phyloP scores from a whole-genome alignment of 2,329 filamentous ascomycete species.

The Myriosclerotinia scirpicola region DNA sequence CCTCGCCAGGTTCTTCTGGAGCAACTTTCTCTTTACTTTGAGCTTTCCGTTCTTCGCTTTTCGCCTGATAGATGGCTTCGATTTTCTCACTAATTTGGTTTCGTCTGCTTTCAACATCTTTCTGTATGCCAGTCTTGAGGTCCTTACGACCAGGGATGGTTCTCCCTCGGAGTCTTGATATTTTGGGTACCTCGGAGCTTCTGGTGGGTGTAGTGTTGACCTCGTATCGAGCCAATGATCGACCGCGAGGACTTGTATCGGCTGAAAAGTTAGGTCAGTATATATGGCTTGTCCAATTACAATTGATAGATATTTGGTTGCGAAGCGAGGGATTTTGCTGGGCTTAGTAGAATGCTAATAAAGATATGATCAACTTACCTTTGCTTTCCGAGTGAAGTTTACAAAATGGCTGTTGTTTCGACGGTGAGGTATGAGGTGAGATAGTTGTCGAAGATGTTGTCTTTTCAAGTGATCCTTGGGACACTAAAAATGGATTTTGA shows the following conservation, averaged over 20 bases:
- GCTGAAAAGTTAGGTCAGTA: not conserved
- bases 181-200: not conserved
- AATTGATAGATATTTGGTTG: not conserved
- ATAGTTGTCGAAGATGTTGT: slow-evolving; percentile 12
- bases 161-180: slow-evolving; percentile 10
- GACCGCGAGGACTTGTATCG: not conserved
- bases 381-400: slow-evolving; percentile 1
- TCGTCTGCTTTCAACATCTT: slow-evolving; percentile 9
- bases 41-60: slow-evolving; percentile 27
- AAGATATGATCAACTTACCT: not conserved
- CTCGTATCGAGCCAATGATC: slow-evolving; percentile 20
- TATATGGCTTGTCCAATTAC: not conserved
- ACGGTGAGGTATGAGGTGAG: slow-evolving; percentile 19
- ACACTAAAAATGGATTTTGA: slow-evolving; percentile 21
- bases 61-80: slow-evolving; percentile 32
- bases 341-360: too few relatives aligned
- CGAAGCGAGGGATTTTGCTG: too few relatives aligned
- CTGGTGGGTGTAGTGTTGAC: slow-evolving; percentile 16
- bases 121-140: not conserved
- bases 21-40: not conserved
- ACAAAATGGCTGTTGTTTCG: not conserved
- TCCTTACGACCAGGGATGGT: slow-evolving; percentile 7
- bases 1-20: not conserved
- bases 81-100: slow-evolving; percentile 32
- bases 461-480: not conserved